These are phyloP conservation scores for Plantago ovata DNA, from an alignment of 257 asterid genomes.

Conservation along the genomic window DNA sequence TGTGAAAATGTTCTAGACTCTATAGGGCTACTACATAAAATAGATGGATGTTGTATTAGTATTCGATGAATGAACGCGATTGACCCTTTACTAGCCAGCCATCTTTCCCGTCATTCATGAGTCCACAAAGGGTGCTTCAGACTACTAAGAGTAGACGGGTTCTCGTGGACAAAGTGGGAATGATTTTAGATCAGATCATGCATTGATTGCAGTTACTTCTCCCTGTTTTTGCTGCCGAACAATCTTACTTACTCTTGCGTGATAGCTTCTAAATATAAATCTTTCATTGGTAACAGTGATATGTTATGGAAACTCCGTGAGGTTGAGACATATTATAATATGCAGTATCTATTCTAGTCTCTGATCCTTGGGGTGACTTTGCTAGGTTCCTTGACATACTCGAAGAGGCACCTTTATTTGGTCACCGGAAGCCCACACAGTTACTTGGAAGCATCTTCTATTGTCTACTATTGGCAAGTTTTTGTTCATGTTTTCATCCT, in stretches of 20 bases:
- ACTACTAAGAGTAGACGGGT: no score
- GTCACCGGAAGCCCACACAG: slow-evolving; percentile 84
- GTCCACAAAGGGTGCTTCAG: no score
- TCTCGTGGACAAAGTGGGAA: no score
- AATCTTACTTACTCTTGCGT: slow-evolving; percentile 3
- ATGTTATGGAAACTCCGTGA: slow-evolving; percentile 7
- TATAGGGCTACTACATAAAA: no score
- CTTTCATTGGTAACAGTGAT: slow-evolving; percentile 1
- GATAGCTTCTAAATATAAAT: neutral
- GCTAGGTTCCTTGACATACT: slow-evolving; percentile 84
- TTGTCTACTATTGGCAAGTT: slow-evolving; percentile 82
- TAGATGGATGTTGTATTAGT: no score
- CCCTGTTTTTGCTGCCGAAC: neutral
- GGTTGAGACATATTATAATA: neutral
- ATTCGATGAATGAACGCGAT: no score
- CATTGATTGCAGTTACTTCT: neutral
- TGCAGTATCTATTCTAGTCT: neutral
- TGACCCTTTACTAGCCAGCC: no score
- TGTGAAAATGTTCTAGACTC: no score
- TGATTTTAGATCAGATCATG: slow-evolving; percentile 13
- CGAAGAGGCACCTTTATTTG: slow-evolving; percentile 93
- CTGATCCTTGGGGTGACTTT: slow-evolving; percentile 18
- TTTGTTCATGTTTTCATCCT: slow-evolving; percentile 5
- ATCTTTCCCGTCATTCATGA: no score
- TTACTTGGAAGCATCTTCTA: slow-evolving; percentile 73